phyloP scores from a whole-genome alignment of 1,284 basidiomycete species.

The Ustilago tritici region DNA sequence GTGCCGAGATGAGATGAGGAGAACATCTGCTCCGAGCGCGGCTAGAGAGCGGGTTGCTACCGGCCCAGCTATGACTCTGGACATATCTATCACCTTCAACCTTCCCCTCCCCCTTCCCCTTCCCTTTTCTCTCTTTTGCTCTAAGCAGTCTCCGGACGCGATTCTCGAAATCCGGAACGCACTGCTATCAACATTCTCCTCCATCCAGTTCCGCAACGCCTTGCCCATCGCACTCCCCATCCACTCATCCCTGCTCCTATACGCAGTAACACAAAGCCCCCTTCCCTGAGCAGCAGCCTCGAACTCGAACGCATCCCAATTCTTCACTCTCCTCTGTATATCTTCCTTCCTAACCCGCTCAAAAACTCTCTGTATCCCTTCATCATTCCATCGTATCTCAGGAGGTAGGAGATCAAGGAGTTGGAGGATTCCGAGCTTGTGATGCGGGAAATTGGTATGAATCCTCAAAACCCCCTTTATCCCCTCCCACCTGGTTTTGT shows the following conservation, averaged over 20 bases:
- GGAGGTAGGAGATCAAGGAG: slow-evolving; percentile 15
- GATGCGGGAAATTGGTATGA: slow-evolving; percentile 47
- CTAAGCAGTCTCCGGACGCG: background rate
- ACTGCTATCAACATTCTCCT: slow-evolving; percentile 4
- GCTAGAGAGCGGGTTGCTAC: slow-evolving; percentile 13
- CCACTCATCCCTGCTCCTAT: slow-evolving; percentile 23
- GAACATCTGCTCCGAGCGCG: slow-evolving; percentile 77
- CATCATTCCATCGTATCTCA: slow-evolving; percentile 11
- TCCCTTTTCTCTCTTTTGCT: background rate
- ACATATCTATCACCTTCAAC: slow-evolving; percentile 39
- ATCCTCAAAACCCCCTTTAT: slow-evolving; percentile 21
- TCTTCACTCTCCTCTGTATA: slow-evolving; percentile 12
- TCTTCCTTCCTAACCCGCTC: background rate
- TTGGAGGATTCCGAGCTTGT: slow-evolving; percentile 40
- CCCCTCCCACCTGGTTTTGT: background rate
- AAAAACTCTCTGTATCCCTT: slow-evolving; percentile 6
- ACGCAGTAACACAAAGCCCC: slow-evolving; percentile 38
- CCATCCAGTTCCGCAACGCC: slow-evolving; percentile 23
- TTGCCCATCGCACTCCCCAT: slow-evolving; percentile 21
- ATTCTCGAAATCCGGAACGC: slow-evolving; percentile 26
- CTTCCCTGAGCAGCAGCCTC: slow-evolving; percentile 20
- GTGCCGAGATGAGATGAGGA: slow-evolving; percentile 75
- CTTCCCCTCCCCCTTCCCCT: background rate
- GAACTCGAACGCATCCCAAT: slow-evolving; percentile 39
- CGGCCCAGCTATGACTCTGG: slow-evolving; percentile 32